Base-by-base conservation (phyloP, 2,329 filamentous ascomycete genomes). In the Torrubiellomyces zombiae region DNA sequence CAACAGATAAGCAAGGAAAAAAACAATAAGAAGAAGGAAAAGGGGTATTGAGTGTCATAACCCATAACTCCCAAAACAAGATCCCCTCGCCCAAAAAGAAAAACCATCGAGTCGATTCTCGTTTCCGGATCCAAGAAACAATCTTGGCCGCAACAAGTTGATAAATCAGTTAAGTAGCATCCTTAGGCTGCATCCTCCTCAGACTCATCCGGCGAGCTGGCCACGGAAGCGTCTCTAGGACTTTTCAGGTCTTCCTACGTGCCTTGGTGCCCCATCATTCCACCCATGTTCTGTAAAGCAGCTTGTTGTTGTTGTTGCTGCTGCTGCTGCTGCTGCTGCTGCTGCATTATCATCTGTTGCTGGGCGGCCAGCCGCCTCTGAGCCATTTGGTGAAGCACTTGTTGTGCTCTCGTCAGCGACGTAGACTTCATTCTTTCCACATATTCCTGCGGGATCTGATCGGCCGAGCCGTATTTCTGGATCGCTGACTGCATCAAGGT, bases 181-280 rank as follows among this genome's bases (percentile, higher is more conserved):
- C n/a, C n/a, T n/a, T n/a, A n/a, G n/a, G n/a, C n/a, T n/a, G n/a
- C n/a, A n/a, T n/a, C n/a, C n/a, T n/a, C n/a, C n/a, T n/a, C n/a
- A n/a, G n/a, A n/a, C n/a, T n/a, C n/a, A n/a, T n/a, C n/a, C n/a
- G n/a, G n/a, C n/a, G n/a, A n/a, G n/a, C n/a, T n/a, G n/a, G n/a
- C n/a, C n/a, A n/a, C n/a, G n/a, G n/a, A n/a, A n/a, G n/a, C n/a
- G n/a, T n/a, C n/a, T n/a, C n/a, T n/a, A n/a, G n/a, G n/a, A n/a
- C n/a, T n/a, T n/a, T n/a, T n/a, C n/a, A n/a, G n/a, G n/a, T n/a
- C n/a, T n/a, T 18, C 24, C 41, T 50, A 60, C 55, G 62, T 60
- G 19, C 55, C 57, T 35, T 62, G 57, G 12, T 51, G 50, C 9
- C 55, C 56, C 58, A 63, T 63, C 56, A 68, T 67, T 14, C 56